Percentiles rank a stretch among this genome's conserved stretches.
phyloP scores from a whole-genome alignment of 108 stramenopile genomes.

The Nitzschia sp. region DNA sequence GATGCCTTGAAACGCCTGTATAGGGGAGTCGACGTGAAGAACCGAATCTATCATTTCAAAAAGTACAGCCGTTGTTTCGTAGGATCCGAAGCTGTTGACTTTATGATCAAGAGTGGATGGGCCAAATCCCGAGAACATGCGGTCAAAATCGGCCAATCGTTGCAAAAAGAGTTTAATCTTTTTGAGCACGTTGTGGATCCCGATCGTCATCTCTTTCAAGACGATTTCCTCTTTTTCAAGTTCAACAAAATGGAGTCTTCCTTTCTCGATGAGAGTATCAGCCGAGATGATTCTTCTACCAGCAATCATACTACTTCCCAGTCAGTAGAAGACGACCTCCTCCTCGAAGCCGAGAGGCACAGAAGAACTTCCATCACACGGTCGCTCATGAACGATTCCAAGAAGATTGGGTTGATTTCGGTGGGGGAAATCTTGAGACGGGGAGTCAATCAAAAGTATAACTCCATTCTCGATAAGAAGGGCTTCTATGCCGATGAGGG shows the following conservation, averaged over 20 bases:
- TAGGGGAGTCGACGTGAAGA: constrained; percentile 23
- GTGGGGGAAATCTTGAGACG: constrained; percentile 12
- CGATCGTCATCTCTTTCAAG: constrained; percentile 44
- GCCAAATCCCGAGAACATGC: constrained; percentile 49
- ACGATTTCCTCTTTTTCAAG: constrained; percentile 48
- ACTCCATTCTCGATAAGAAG: constrained; percentile 6
- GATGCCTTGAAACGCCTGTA: constrained; percentile 1
- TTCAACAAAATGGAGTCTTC: constrained; percentile 15
- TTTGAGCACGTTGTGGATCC: constrained; percentile 33
- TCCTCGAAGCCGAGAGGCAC: neutral
- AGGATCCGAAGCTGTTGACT: constrained; percentile 63
- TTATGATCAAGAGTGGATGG: constrained; percentile 36
- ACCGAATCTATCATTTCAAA: constrained; percentile 39
- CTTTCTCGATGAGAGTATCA: neutral
- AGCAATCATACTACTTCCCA: neutral
- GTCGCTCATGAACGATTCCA: neutral
- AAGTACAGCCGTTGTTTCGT: constrained; percentile 58
- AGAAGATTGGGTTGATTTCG: constrained; percentile 2
- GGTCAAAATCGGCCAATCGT: constrained; percentile 44
- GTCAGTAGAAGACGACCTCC: neutral
- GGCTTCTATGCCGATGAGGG: constrained; percentile 60
- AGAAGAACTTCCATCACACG: neutral
- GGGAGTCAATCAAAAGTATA: constrained; percentile 11
- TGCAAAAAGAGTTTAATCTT: constrained; percentile 29
- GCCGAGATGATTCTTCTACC: too few relatives aligned